These are phyloP conservation scores for Saturnispora gosingensis DNA, from an alignment of 805 yeast genomes.

Conservation along the genomic window DNA sequence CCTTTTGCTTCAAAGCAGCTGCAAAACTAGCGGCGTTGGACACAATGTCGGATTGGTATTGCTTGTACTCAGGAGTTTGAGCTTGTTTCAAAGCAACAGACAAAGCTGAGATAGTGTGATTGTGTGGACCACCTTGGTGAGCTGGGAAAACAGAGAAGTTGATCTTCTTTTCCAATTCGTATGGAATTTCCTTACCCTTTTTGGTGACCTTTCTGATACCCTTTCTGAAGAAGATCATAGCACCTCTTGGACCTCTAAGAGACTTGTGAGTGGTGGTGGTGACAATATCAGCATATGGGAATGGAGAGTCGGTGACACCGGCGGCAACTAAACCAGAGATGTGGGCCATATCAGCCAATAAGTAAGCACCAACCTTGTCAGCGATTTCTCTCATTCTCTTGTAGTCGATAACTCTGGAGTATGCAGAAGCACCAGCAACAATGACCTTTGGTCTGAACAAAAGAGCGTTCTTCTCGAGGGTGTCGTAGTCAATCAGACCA, in stretches of 20 bases:
- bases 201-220: conserved; percentile 85
- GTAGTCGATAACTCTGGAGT: conserved; percentile 94
- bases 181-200: conserved; percentile 84
- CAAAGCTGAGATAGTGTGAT: conserved; percentile 95
- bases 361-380: conserved; percentile 93
- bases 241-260: conserved; percentile 98
- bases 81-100: conserved; percentile 97
- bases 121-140: conserved; percentile 99
- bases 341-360: conserved; percentile 97
- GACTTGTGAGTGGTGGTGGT: conserved; percentile 99
- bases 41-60: conserved; percentile 81
- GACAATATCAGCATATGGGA: conserved; percentile 94
- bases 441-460: conserved; percentile 93
- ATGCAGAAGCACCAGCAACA: conserved; percentile 98
- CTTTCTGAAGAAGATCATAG: conserved; percentile 97
- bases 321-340: conserved; percentile 95
- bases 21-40: conserved; percentile 84
- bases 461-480: conserved; percentile 81
- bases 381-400: conserved; percentile 94
- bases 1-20: conserved; percentile 55
- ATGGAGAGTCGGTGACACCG: conserved; percentile 91
- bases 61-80: conserved; percentile 78
- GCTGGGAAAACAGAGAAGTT: conserved; percentile 99
- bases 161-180: conserved; percentile 90
- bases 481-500: conserved; percentile 93